phyloP scores from a whole-genome alignment of 78 protist species.

The Dictyostelium citrinum region DNA sequence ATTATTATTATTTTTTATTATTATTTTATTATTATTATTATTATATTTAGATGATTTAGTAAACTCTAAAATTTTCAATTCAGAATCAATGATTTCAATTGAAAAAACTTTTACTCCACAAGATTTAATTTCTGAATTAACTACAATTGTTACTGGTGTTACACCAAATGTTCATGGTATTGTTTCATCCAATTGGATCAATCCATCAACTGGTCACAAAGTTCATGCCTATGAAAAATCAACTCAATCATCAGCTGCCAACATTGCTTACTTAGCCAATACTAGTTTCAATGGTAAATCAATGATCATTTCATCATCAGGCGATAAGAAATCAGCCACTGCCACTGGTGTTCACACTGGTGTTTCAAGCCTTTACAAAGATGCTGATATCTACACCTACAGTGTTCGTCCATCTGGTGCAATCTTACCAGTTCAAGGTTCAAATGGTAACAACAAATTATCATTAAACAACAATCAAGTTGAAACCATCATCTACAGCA shows the following conservation, averaged over 20 bases:
- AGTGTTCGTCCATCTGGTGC: not conserved
- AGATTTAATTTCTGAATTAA: slow-evolving; percentile 47
- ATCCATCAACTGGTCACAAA: not conserved
- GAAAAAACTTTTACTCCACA: slow-evolving; percentile 25
- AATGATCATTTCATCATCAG: slow-evolving; percentile 9
- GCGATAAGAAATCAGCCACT: not conserved
- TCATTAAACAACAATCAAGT: not conserved
- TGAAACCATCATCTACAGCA: slow-evolving; percentile 47
- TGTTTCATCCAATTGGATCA: slow-evolving; percentile 6
- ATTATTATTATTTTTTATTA: not conserved
- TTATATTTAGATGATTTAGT: slow-evolving; percentile 2
- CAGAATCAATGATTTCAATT: slow-evolving; percentile 1
- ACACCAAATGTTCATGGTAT: slow-evolving; percentile 59
- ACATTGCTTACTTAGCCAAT: slow-evolving; percentile 28
- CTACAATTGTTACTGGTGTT: slow-evolving; percentile 63
- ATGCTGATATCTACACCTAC: slow-evolving; percentile 3
- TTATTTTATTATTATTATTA: too few relatives aligned
- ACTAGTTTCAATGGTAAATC: slow-evolving; percentile 18
- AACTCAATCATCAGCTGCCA: slow-evolving; percentile 11
- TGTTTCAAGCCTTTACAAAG: not conserved
- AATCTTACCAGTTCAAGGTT: not conserved
- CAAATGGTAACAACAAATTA: too few relatives aligned
- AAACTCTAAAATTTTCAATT: not conserved
- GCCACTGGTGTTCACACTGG: slow-evolving; percentile 18
- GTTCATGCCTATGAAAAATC: slow-evolving; percentile 3